Base-by-base conservation (phyloP, 768 basidiomycete species). In the Tricholoma sp. region DNA sequence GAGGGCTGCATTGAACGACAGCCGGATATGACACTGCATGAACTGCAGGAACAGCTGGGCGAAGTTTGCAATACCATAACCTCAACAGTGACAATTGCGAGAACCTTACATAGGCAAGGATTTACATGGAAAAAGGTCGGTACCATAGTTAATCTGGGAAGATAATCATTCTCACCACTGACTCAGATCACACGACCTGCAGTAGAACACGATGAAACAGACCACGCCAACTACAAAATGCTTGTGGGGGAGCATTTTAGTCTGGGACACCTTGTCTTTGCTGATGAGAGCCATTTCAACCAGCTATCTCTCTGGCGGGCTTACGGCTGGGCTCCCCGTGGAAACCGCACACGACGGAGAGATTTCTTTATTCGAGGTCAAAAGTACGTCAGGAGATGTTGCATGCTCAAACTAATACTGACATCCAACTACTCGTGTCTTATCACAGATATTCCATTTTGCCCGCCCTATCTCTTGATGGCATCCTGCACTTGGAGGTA, bases 221-320 rank as follows among this genome's bases (percentile, higher is more conserved):
- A 62, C 6, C 57, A 62, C 18, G 56, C 59, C n/a, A n/a, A n/a
- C n/a, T n/a, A n/a, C n/a, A n/a, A n/a, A n/a, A n/a, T n/a, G n/a
- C n/a, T n/a, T n/a, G 57, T 67, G 29, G 62, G 58, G 16, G 54
- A 51, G 14, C 34, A 61, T 50, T 67, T 65, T 46, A 8, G 50
- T 9, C 58, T 62, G 11, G 53, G 51, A 10, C 65, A 69, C 51
- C 58, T 68, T 8, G 60, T 73, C 5, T 69, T 67, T 31, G 59
- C 68, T 4, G 71, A 73, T 53, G 70, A 73, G 53, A 67, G 63
- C 21, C 58, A 66, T 18, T 66, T 66, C 57, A 63, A 74, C 50
- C 57, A 66, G 5, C 57, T 58, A 6, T 66, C 66, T 6, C 54
- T 65, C 21, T 57, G 58, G 34, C 62, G 67, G 5, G 60, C 58